Evolutionary conservation across 495 filamentous ascomycete species (phyloP).

Genomic region (Mycothermus thermophilus): DNA sequence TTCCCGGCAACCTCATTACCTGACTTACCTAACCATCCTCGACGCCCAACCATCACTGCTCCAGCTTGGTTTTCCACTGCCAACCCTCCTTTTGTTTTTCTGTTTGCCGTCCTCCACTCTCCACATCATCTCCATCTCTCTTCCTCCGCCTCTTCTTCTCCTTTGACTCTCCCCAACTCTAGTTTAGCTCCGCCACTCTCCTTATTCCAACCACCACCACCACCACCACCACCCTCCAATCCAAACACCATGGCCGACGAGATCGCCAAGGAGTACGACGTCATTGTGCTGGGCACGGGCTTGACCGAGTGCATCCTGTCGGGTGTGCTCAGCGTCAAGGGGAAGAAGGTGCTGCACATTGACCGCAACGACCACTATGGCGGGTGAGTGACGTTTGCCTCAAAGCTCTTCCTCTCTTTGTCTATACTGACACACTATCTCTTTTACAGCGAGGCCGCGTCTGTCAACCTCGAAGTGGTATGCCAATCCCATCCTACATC

Average conservation of each 20-base stretch:
- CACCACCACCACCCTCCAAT: no score
- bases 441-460: constrained; percentile 70
- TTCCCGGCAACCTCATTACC: no score
- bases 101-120: no score
- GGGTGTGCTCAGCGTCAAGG: constrained; percentile 95
- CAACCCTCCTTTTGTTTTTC: no score
- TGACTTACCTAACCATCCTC: no score
- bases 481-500: constrained; percentile 9
- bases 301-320: constrained; percentile 98
- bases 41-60: no score
- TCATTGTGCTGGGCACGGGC: constrained; percentile 94
- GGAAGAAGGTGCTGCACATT: constrained; percentile 97
- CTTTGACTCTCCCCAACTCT: no score
- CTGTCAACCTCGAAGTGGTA: constrained; percentile 86
- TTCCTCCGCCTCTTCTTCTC: no score
- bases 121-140: no score
- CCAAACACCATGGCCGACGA: constrained; percentile 74
- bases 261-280: constrained; percentile 92
- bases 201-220: no score
- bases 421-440: constrained; percentile 7
- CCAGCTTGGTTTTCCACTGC: no score
- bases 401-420: constrained; percentile 5
- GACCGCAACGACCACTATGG: constrained; percentile 98
- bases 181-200: no score
- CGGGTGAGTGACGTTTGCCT: constrained; percentile 48